Base-by-base conservation (phyloP, 1,139 yeast genomes). In the Blastobotrys persicus region DNA sequence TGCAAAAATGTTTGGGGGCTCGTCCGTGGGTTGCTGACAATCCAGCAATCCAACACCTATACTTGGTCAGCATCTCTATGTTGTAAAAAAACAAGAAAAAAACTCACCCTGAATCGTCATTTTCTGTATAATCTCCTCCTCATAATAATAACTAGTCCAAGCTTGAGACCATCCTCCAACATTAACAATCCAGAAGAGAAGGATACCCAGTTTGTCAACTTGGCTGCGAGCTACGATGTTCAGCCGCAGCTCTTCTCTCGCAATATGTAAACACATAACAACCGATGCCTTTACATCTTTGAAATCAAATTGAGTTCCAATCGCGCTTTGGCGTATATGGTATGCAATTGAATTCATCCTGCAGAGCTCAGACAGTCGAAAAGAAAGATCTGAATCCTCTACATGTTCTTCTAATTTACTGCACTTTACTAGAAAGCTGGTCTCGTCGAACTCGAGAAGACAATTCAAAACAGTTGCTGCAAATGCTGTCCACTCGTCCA, bases 161-260 rank as follows among this genome's bases (percentile, higher is more conserved):
- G 63, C 53, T 0, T 73, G 77, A 2, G 83, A 78, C 96, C 96
- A 88, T 1, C 85, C 83, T 78, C 85, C 79, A 82, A 88, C 79
- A 9, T 69, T 55, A 0, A 84, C 76, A 4, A 86, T 59, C 55
- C 83, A 87, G 0, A 83, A 72, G n/a, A 91, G 65, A 9, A 89
- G 62, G 1, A 69, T 42, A 0, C 84, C 81, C 13, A 89, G 59
- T 35, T 67, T 65, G 3, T 67, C 58, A 14, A 76, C 68, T 17
- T 71, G 68, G 0, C 59, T 54, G 3, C 2, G 62, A 54, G 9
- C 75, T 72, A 33, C 69, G 1, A 80, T 67, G 58, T 85, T 81
- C 34, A 92, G 70, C 49, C 78, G 74, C 41, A 76, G 67, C 54
- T 91, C 98, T 64, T 92, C 97, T 51, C 91, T 70, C 2, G 88